Evolutionary conservation across 2,329 filamentous ascomycete genomes (phyloP).

Genomic region (Sarocladium brachiariae): DNA sequence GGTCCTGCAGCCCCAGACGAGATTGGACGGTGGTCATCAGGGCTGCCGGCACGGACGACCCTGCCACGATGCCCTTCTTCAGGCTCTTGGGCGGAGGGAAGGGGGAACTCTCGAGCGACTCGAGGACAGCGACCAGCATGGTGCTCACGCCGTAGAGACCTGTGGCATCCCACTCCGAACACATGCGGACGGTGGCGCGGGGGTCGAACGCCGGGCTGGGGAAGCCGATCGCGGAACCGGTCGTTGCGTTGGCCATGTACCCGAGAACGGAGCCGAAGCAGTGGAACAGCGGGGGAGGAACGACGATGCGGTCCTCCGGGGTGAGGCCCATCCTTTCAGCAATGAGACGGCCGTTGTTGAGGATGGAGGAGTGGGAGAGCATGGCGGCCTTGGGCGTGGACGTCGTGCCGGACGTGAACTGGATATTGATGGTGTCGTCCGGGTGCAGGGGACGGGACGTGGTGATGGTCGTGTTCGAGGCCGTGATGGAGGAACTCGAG

Average conservation of each 20-base stretch:
- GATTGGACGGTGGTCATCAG: conserved; percentile 72
- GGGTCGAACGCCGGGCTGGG: conserved; percentile 85
- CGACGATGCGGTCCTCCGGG: conserved; percentile 68
- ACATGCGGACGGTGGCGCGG: conserved; percentile 56
- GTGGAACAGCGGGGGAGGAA: conserved; percentile 78
- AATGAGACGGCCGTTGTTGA: conserved; percentile 88
- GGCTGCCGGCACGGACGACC: conserved; percentile 73
- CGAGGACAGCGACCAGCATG: conserved; percentile 87
- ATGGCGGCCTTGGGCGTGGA: conserved; percentile 86
- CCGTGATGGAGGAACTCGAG: conserved; percentile 10
- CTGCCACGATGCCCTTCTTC: conserved; percentile 86
- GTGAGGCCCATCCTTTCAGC: conserved; percentile 78
- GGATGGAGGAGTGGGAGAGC: conserved; percentile 74
- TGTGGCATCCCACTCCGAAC: conserved; percentile 45
- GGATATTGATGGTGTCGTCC: conserved; percentile 81
- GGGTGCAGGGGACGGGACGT: conserved; percentile 44
- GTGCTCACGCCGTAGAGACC: conserved; percentile 84
- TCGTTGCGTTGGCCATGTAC: conserved; percentile 91
- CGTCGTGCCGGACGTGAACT: conserved; percentile 96
- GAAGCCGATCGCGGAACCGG: conserved; percentile 73
- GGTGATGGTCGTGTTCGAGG: conserved; percentile 22
- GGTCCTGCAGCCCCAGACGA: conserved; percentile 66
- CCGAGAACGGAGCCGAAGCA: conserved; percentile 90
- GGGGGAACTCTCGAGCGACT: conserved; percentile 51
- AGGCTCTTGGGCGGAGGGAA: conserved; percentile 34